Evolutionary conservation across 257 asterid genomes (phyloP), one percentile per base, ranked within the genome.

Genomic region (Nicotiana knightiana): DNA sequence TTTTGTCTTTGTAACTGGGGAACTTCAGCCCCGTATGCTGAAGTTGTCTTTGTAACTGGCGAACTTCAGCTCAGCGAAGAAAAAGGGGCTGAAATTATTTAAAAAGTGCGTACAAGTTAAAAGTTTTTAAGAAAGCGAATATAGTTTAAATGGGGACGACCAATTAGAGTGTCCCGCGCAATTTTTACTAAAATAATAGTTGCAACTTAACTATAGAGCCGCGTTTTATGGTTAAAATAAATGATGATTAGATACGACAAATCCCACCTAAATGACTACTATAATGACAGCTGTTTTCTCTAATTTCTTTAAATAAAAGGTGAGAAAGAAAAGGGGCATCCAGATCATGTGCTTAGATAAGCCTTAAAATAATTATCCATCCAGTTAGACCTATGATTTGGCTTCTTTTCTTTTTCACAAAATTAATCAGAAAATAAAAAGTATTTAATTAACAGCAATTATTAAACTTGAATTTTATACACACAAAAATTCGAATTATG

Each of bases 191-290:
- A 39, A 30, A n/a, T 39, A n/a, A 2, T 70, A 70, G 35, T 43
- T 70, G n/a, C 21, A 70, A 43, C 78, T 21, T 21, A 43, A 43
- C 48, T 43, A 21, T 43, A 10, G 78, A 46, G 3, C 78, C 37
- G 79, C 24, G 26, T 48, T 46, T 73, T 73, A 48, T 24, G 24
- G 57, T 73, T 73, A 73, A 73, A 73, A 73, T 26, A 48, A 73
- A 48, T 73, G 37, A 48, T 26, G 79, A 73, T 73, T 73, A 73
- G 21, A 48, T 73, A 48, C 62, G 79, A 26, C 79, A 73, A 73
- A 73, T 73, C 79, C 62, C 62, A 15, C 79, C 79, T 24, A 73
- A 73, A 73, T 73, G 79, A 24, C 79, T 48, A 62, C 79, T 73
- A 48, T 48, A 73, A 26, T 24, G 79, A 48, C 79, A 73, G 79